phyloP scores from a whole-genome alignment of 768 basidiomycete genomes.

The Boletellus sp. region DNA sequence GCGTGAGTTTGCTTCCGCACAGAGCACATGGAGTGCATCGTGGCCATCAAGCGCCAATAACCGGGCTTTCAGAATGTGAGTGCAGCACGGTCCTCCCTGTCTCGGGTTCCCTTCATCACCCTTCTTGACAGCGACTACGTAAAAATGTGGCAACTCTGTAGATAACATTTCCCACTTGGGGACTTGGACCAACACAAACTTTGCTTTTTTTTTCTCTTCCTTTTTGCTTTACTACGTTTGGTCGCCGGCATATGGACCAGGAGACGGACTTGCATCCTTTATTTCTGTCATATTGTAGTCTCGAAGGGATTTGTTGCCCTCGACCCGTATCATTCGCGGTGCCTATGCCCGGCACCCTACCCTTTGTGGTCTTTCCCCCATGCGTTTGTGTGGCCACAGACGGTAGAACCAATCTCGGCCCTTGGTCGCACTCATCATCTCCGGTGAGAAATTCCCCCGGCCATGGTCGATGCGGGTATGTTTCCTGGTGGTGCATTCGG shows the following conservation, averaged over 20 bases:
- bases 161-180: not conserved
- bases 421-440: too few relatives aligned
- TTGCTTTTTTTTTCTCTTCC: not conserved
- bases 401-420: too few relatives aligned
- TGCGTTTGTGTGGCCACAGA: too few relatives aligned
- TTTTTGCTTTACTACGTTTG: too few relatives aligned
- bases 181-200: not conserved
- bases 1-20: conserved; percentile 59
- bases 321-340: not conserved
- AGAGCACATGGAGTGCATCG: conserved; percentile 66
- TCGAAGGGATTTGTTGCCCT: not conserved
- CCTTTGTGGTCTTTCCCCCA: too few relatives aligned
- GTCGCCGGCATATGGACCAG: not conserved
- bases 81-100: not conserved
- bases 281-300: not conserved
- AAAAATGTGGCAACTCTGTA: conserved; percentile 33
- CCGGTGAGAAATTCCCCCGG: too few relatives aligned
- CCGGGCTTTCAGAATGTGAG: conserved; percentile 67
- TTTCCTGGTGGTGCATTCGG: too few relatives aligned
- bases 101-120: too few relatives aligned
- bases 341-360: not conserved
- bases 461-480: too few relatives aligned
- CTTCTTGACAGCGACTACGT: conserved; percentile 25
- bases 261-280: not conserved
- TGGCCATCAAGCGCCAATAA: conserved; percentile 65